Evolutionary conservation across 805 yeast genomes (phyloP), one percentile per base, ranked within the genome.

Genomic region (Debaryomyces castellii): DNA sequence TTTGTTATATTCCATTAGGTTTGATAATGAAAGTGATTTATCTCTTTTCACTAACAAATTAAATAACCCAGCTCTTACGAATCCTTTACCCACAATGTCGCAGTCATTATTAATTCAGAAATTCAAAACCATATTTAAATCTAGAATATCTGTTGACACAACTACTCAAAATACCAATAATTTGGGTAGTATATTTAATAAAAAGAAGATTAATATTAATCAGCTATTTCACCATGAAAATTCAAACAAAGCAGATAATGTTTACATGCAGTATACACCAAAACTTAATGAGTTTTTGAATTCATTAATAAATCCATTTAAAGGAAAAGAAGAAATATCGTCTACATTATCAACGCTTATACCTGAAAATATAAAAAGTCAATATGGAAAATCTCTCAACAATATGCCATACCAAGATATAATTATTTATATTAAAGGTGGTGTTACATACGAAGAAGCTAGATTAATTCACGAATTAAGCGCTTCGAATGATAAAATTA

Each of bases 261-360:
- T 92, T 4, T 94, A 83, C 68, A 90, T 96, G 85, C 99, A 94
- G 68, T 96, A 91, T 59, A 73, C 81, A 37, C 96, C 99, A 6
- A 73, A 88, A 45, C 65, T 94, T 40, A 82, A 80, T 48, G 67
- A 63, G 12, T 51, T 64, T n/a, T 52, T 72, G 45, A 50, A 54
- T 10, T 52, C 42, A 36, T 43, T 69, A 35, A 50, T 60, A 10
- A 44, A 45, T 38, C 18, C 38, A 7, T 28, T 27, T 28, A 55
- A 47, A 20, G 41, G 17, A 17, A 49, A 40, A 37, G 41, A 46
- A 14, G 51, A 52, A 35, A 41, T 36, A 18, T 23, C 44, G 41
- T 25, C 40, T n/a, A 52, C 49, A 5, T 50, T 67, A 17, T 51
- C 66, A 11, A 71, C 77, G 21, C 63, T 76, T 43, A 71, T 64